Evolutionary conservation across 768 basidiomycete genomes (phyloP).

Genomic region (Tylopilus subfusipes): DNA sequence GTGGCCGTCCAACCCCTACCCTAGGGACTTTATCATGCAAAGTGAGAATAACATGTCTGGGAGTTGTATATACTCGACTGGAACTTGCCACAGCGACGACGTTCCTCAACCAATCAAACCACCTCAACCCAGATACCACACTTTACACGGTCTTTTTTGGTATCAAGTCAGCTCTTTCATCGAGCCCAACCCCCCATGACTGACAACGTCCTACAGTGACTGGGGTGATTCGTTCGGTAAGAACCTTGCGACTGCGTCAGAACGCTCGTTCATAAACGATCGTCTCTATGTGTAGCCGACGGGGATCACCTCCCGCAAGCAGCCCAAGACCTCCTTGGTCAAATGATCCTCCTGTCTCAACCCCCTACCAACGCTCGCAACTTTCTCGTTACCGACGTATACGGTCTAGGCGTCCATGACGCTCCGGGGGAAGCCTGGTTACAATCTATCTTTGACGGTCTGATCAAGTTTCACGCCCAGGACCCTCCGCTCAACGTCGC

Average conservation of each 20-base stretch:
- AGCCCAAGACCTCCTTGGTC: constrained; percentile 40
- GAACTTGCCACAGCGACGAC: constrained; percentile 31
- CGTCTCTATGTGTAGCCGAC: constrained; percentile 30
- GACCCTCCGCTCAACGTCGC: constrained; percentile 37
- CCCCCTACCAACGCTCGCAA: constrained; percentile 49
- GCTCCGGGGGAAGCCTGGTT: constrained; percentile 46
- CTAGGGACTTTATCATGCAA: constrained; percentile 47
- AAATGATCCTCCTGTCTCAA: constrained; percentile 44
- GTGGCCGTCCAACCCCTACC: constrained; percentile 49
- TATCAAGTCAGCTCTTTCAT: constrained; percentile 41
- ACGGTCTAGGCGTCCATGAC: constrained; percentile 43
- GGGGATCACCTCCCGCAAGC: constrained; percentile 46
- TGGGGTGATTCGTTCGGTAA: constrained; percentile 42
- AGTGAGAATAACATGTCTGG: constrained; percentile 25
- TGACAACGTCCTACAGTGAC: constrained; percentile 32
- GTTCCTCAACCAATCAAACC: constrained; percentile 44
- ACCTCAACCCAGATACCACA: constrained; percentile 44
- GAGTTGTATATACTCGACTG: not conserved
- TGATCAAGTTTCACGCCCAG: constrained; percentile 33
- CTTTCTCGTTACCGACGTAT: constrained; percentile 49
- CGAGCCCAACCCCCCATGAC: not conserved
- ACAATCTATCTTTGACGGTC: constrained; percentile 42
- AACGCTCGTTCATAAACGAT: not conserved
- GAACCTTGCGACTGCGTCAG: not conserved
- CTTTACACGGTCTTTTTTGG: constrained; percentile 53